These are phyloP conservation scores for Chalaropsis ovoidea DNA, from an alignment of 2,329 filamentous ascomycete genomes.

Conservation along the genomic window DNA sequence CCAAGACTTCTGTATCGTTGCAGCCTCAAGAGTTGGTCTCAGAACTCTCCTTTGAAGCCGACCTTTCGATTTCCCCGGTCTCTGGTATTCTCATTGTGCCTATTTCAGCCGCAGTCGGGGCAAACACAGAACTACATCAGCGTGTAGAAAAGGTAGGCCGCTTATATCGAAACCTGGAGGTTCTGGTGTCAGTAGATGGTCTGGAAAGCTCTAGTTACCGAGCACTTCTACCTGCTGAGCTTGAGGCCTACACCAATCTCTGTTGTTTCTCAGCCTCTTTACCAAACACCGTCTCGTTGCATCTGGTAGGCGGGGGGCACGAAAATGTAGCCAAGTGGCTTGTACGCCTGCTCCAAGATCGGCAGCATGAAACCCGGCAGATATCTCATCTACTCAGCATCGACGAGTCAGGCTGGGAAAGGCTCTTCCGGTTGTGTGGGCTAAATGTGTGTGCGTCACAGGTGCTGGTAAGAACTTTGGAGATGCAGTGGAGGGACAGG, in stretches of 20 bases:
- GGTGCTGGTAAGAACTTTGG: conserved; percentile 30
- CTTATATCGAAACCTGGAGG: conserved; percentile 46
- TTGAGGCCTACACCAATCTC: conserved; percentile 41
- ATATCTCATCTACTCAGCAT: conserved; percentile 33
- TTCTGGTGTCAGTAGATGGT: background rate
- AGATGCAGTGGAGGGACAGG: conserved; percentile 27
- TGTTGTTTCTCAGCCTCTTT: conserved; percentile 40
- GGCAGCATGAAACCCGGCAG: conserved; percentile 30
- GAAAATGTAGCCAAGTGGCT: conserved; percentile 47
- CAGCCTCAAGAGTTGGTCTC: conserved; percentile 28
- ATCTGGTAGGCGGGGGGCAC: conserved; percentile 43
- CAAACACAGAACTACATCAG: background rate
- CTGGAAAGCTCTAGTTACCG: conserved; percentile 35
- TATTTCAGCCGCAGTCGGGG: background rate
- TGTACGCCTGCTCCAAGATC: conserved; percentile 42
- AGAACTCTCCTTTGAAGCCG: conserved; percentile 49
- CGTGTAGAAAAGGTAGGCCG: conserved; percentile 40
- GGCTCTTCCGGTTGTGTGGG: conserved; percentile 33
- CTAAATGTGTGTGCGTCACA: conserved; percentile 35
- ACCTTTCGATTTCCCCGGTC: conserved; percentile 43
- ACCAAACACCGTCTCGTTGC: conserved; percentile 34
- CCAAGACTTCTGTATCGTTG: background rate
- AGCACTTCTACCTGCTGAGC: conserved; percentile 33
- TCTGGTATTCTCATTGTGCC: conserved; percentile 58
- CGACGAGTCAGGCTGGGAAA: conserved; percentile 37